Evolutionary conservation across 441 rosid genomes (phyloP), one percentile per base, ranked within the genome.

Genomic region (Bocquillonia castaneifolia): DNA sequence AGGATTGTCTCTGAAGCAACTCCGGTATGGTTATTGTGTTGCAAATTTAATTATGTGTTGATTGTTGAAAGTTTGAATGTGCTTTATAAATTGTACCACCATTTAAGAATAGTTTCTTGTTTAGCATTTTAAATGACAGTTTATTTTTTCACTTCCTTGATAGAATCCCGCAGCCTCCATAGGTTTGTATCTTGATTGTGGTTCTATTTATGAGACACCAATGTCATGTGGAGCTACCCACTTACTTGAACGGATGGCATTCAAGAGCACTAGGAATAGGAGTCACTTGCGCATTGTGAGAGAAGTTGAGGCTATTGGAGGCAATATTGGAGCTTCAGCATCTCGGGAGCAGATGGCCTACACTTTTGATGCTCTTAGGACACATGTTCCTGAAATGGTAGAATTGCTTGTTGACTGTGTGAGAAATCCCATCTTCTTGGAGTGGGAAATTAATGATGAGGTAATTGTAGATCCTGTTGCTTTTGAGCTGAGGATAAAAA

Each of bases 261-360:
- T 92, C 81, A 92, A 90, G 82, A 84, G 86, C 74, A 92, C 98
- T 10, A 69, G 50, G 47, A 94, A 88, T 74, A 78, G 99, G 54
- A 88, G 85, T 64, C 91, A 92, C 68, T 69, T 92, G 63, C 88
- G 92, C 23, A 74, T 94, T 66, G 89, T 92, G 29, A 84, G 97
- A 74, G 98, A 95, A 79, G 89, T 90, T 53, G 97, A 92, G 80
- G 98, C 97, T 56, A 89, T 92, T 63, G 96, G 97, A 66, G 96
- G 98, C 44, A 80, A 79, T 75, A 79, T 90, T n/a, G 80, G 76
- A 10, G 88, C 95, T 29, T 83, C 97, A 56, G 98, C 98, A 18
- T 88, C 96, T 39, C 78, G 97, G 69, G 99, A 92, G 78, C 97
- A 91, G 59, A 94, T 92, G 90, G 79, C 85, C 3, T 92, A 92